These are phyloP conservation scores for Russula sp. DNA, from an alignment of 768 basidiomycete species.

Conservation along the genomic window DNA sequence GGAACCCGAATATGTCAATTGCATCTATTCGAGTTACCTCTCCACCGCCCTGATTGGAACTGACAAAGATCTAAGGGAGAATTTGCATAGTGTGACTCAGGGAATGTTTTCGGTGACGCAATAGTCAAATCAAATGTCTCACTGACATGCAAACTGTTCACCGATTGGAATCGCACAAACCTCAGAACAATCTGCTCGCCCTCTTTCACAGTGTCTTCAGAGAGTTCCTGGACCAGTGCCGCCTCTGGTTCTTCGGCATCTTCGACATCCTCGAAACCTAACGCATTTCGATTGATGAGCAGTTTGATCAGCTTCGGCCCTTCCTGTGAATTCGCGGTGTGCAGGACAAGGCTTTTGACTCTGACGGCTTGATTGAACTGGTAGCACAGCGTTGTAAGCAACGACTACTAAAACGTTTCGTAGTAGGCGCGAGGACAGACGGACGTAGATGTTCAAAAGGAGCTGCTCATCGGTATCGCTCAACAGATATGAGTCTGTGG, in stretches of 20 bases:
- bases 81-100: background rate
- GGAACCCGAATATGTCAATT: slow-evolving; percentile 60
- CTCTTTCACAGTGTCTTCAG: slow-evolving; percentile 47
- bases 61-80: slow-evolving; percentile 59
- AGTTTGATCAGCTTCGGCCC: slow-evolving; percentile 64
- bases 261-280: slow-evolving; percentile 68
- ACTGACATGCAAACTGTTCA: slow-evolving; percentile 64
- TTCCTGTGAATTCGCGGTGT: slow-evolving; percentile 40
- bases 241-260: slow-evolving; percentile 48
- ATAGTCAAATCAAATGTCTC: slow-evolving; percentile 3
- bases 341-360: slow-evolving; percentile 56
- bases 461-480: slow-evolving; percentile 76
- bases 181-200: slow-evolving; percentile 53
- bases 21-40: slow-evolving; percentile 67
- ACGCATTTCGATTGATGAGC: slow-evolving; percentile 53
- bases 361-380: slow-evolving; percentile 72
- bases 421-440: slow-evolving; percentile 42
- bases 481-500: slow-evolving; percentile 46
- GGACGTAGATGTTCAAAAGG: slow-evolving; percentile 61
- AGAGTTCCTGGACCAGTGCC: slow-evolving; percentile 56
- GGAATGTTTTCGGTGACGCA: background rate
- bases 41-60: slow-evolving; percentile 58
- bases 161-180: slow-evolving; percentile 67
- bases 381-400: slow-evolving; percentile 2
- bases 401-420: background rate